Evolutionary conservation across 441 rosid species (phyloP), one percentile per base, ranked within the genome.

Genomic region (Adansonia grandidieri): DNA sequence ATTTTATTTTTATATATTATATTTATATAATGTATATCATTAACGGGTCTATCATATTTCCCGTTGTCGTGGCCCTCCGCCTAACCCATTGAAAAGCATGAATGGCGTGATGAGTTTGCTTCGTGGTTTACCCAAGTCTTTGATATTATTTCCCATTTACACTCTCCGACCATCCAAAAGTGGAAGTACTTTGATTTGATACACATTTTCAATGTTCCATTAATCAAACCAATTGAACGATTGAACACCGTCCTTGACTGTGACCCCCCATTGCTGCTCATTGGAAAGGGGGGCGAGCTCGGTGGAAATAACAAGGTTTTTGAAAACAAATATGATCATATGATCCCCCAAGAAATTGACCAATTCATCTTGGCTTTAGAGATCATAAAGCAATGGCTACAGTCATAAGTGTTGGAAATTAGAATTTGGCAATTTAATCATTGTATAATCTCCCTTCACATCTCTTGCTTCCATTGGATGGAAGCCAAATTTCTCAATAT

Each of bases 161-260:
- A 24, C 42, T 10, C 13, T 1, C 65, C 65, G 60, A n/a, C 47
- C 6, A 5, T 24, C 28, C 28, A 6, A 14, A 10, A 28, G 17
- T 13, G 9, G 17, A 11, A 11, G 4, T 15, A 37, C 69, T 65
- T 8, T 4, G 51, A 66, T 17, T n/a, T 15, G 1, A 17, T 17
- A 19, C 22, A 66, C 71, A 42, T n/a, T 66, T 66, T 66, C 51
- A 20, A n/a, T 66, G 13, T 10, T 60, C 13, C 65, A 60, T 60
- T 9, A 54, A 14, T 19, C 22, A 17, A 56, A n/a, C 20, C 9
- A 56, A 56, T 0, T 32, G 4, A 61, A 61, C 14, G 42, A 64
- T 37, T 64, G 68, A 63, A 45, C 68, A 63, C 68, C 19, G 68
- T 28, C 68, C 68, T 63, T 9, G 3, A 9, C 32, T 60, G 32